A percentile compares a stretch with the other conserved stretches of the same genome.
Evolutionary conservation across 228 moss, liverwort and hornwort species (phyloP).

Genomic region (Sphagnum fallax): DNA sequence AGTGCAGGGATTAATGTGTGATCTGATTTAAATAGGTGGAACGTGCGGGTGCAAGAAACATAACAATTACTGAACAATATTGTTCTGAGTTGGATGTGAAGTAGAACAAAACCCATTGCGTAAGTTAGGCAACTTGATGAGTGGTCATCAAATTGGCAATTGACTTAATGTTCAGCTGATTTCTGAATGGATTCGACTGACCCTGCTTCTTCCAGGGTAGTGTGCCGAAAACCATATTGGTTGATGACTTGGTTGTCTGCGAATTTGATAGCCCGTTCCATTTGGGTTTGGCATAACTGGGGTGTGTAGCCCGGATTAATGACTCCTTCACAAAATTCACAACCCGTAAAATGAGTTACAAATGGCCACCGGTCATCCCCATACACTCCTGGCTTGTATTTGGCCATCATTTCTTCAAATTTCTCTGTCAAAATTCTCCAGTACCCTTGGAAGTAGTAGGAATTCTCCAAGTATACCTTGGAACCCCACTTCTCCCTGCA

Average conservation of each 20-base stretch:
- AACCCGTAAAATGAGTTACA: conserved; percentile 51
- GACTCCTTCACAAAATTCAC: conserved; percentile 46
- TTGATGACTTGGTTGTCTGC: conserved; percentile 48
- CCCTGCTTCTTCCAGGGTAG: conserved; percentile 7
- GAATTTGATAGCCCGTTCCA: conserved; percentile 57
- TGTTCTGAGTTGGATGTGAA: no score
- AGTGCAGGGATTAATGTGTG: no score
- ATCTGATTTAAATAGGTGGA: no score
- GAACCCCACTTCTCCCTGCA: conserved; percentile 34
- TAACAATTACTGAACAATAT: no score
- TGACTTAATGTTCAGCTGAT: no score
- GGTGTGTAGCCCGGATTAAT: conserved; percentile 40
- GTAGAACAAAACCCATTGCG: no score
- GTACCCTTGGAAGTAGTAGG: conserved; percentile 49
- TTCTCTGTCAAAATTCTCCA: conserved; percentile 33
- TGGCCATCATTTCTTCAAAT: conserved; percentile 54
- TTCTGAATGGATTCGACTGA: no score
- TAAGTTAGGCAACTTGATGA: no score
- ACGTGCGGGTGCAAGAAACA: no score
- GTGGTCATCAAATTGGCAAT: no score
- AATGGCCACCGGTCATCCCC: conserved; percentile 57
- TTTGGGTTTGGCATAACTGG: conserved; percentile 35
- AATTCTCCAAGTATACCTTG: conserved; percentile 34
- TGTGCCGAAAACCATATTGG: conserved; percentile 36
- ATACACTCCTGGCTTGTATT: conserved; percentile 20